phyloP scores from a whole-genome alignment of 129 eudicot genomes.

The Arctium lappa region DNA sequence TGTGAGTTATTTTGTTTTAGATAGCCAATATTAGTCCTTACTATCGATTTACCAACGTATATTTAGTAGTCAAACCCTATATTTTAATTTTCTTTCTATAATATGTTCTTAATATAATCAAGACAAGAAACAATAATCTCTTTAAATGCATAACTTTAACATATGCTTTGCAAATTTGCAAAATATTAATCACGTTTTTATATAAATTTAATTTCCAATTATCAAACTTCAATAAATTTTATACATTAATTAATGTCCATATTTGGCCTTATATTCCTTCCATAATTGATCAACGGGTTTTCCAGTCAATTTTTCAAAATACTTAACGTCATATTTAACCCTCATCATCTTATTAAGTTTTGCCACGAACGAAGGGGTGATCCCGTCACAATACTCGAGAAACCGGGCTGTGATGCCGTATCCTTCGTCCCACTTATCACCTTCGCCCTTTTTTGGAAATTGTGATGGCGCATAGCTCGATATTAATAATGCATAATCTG shows the following conservation, averaged over 20 bases:
- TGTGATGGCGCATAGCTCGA: not conserved
- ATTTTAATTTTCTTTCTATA: no score
- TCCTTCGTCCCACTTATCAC: not conserved
- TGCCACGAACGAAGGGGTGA: conserved; percentile 5
- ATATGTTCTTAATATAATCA: no score
- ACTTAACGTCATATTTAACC: not conserved
- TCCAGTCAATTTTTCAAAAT: not conserved
- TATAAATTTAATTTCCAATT: no score
- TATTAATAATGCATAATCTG: conserved; percentile 15
- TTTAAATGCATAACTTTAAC: no score
- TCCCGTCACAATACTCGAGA: conserved; percentile 23
- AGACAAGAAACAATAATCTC: no score
- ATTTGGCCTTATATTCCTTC: not conserved
- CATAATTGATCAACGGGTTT: not conserved
- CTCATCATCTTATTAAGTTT: conserved; percentile 21
- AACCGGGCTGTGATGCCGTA: not conserved
- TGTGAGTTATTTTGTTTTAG: no score
- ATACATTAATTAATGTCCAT: not conserved
- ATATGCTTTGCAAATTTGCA: no score
- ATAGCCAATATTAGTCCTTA: no score
- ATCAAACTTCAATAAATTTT: not conserved
- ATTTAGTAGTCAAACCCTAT: no score
- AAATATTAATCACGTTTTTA: no score
- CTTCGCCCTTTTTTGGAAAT: not conserved
- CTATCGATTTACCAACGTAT: no score